Conservation (phyloP, 495 filamentous ascomycete genomes). For the Staphylotrichum tortipilum region DNA sequence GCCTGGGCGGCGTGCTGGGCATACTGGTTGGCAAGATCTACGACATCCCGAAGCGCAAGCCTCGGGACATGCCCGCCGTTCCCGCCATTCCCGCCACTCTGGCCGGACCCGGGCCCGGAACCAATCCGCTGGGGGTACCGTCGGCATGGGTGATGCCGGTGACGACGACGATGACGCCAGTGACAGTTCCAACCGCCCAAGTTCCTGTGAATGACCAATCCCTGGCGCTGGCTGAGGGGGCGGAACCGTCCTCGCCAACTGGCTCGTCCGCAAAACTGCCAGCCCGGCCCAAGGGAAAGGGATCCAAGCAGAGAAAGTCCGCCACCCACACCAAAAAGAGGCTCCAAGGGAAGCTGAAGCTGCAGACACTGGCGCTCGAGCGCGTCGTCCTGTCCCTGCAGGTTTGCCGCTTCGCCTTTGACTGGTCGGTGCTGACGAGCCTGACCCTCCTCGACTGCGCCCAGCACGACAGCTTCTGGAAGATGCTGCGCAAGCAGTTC, state of each 20-base stretch:
- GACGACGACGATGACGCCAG: not conserved
- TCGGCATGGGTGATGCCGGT: no score
- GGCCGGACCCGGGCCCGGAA: no score
- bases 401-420: slow-evolving; percentile 60
- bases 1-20: slow-evolving; percentile 66
- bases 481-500: slow-evolving; percentile 62
- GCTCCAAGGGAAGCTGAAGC: slow-evolving; percentile 49
- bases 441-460: slow-evolving; percentile 76
- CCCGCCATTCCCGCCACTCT: no score
- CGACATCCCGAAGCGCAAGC: slow-evolving; percentile 41
- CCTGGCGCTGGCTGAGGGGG: not conserved
- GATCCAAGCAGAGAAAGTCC: not conserved
- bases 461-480: slow-evolving; percentile 75
- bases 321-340: slow-evolving; percentile 11
- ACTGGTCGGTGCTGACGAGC: slow-evolving; percentile 70
- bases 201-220: not conserved
- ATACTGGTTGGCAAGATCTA: slow-evolving; percentile 57
- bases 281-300: not conserved
- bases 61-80: not conserved
- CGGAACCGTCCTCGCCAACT: not conserved
- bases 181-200: not conserved
- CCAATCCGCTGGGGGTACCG: no score
- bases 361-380: slow-evolving; percentile 76
- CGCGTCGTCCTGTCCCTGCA: slow-evolving; percentile 65
- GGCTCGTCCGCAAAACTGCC: not conserved